Evolutionary conservation across 495 filamentous ascomycete genomes (phyloP), one percentile per base, ranked within the genome.

Genomic region (Annulohypoxylon stygium): DNA sequence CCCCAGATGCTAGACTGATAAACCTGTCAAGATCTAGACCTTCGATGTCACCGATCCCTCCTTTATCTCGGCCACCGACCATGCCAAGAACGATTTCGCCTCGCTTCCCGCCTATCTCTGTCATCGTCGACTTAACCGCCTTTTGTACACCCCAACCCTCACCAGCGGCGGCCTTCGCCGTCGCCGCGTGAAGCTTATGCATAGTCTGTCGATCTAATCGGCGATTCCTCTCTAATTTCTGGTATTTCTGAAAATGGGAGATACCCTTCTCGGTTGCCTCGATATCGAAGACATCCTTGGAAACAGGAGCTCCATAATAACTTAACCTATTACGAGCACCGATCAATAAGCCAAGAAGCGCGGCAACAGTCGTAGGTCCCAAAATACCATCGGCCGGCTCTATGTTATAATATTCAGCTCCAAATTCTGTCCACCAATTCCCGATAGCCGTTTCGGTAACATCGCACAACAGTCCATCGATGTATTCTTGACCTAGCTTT

Each of bases 361-460:
- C 97, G 25, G 94, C 91, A 12, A 98, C 94, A 0, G 93, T 98
- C 0, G 95, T 97, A 2, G 96, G 95, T 0, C 96, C 96, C 6
- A 99, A 82, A 33, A 94, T 92, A 11, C 94, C 95, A 80, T 99
- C 97, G 20, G 90, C 92, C 2, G 96, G 97, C 80, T 98, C 97
- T 20, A 93, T 85, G 64, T 93, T 97, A 81, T 94, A 97, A 67
- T 93, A 87, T 53, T 98, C 94, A 0, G 91, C 91, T 3, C 97
- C 96, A 48, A 98, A 91, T 73, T 98, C 93, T 2, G 91, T 90
- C 96, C 96, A 99, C 96, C 97, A 99, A 80, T 97, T 93, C 71
- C 90, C 91, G 75, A 99, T 90, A 3, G 94, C 93, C 65, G 87
- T 90, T 76, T 99, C 96, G 0, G 96, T 99, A 14, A 95, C 83